Conservation (phyloP, 1,284 basidiomycete genomes). For the Peniophora sp. region DNA sequence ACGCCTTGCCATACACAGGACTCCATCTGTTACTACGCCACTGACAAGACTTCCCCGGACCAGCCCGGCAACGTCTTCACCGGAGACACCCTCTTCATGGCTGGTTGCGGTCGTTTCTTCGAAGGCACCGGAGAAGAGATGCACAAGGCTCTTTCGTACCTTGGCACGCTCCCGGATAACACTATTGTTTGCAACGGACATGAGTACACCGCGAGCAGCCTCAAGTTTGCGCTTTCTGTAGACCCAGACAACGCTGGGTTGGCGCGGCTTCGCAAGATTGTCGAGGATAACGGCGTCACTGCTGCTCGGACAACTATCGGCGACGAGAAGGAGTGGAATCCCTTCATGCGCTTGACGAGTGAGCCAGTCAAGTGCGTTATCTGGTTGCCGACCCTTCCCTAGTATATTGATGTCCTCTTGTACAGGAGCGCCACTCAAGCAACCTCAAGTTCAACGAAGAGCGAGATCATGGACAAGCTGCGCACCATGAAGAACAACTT, state of each 20-base stretch:
- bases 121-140: constrained; percentile 87
- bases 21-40: constrained; percentile 87
- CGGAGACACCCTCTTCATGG: constrained; percentile 93
- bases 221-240: constrained; percentile 57
- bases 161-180: constrained; percentile 69
- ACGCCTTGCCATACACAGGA: constrained; percentile 98
- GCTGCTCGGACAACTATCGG: constrained; percentile 78
- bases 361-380: constrained; percentile 48
- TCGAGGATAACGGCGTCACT: constrained; percentile 46
- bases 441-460: constrained; percentile 34
- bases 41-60: constrained; percentile 37
- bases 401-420: neutral
- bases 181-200: constrained; percentile 90
- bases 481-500: constrained; percentile 82
- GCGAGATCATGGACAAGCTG: constrained; percentile 65
- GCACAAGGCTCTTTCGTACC: constrained; percentile 71
- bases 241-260: constrained; percentile 61
- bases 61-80: constrained; percentile 84
- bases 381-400: neutral
- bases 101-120: constrained; percentile 95
- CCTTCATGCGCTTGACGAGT: constrained; percentile 68
- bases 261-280: constrained; percentile 44
- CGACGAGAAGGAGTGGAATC: constrained; percentile 83
- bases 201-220: constrained; percentile 77
- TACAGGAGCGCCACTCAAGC: constrained; percentile 40